phyloP scores from a whole-genome alignment of 805 yeast species.

The Suhomyces vadensis region DNA sequence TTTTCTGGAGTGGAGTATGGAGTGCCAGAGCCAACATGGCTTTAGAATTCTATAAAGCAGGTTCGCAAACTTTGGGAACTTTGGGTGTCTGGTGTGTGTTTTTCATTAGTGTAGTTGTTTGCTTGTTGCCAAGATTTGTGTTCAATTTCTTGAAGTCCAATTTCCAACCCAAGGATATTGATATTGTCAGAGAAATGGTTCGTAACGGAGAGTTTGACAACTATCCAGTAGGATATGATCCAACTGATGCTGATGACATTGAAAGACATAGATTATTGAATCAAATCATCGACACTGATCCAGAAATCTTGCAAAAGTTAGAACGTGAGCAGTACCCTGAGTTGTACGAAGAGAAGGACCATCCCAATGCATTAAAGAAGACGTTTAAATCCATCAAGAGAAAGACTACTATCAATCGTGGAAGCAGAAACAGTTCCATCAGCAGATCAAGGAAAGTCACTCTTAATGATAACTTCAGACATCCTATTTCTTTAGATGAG shows the following conservation, averaged over 20 bases:
- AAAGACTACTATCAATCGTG: slow-evolving; percentile 28
- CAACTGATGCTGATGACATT: slow-evolving; percentile 64
- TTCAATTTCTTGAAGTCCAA: slow-evolving; percentile 56
- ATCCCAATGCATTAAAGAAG: slow-evolving; percentile 15
- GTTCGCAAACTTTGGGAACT: slow-evolving; percentile 61
- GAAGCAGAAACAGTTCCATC: slow-evolving; percentile 23
- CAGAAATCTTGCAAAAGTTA: slow-evolving; percentile 34
- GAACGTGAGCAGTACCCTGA: slow-evolving; percentile 28
- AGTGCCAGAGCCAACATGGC: slow-evolving; percentile 50
- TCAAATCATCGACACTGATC: slow-evolving; percentile 34
- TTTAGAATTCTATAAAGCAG: slow-evolving; percentile 64
- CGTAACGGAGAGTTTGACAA: slow-evolving; percentile 63
- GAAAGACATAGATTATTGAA: slow-evolving; percentile 38
- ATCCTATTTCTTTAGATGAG: slow-evolving; percentile 34
- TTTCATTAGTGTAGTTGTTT: slow-evolving; percentile 61
- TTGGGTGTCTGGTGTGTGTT: slow-evolving; percentile 68
- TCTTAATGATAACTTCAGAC: slow-evolving; percentile 28
- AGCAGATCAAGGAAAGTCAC: slow-evolving; percentile 20
- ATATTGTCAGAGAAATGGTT: slow-evolving; percentile 72
- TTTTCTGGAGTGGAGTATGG: slow-evolving; percentile 84
- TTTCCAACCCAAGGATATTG: slow-evolving; percentile 64
- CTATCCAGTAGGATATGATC: slow-evolving; percentile 71
- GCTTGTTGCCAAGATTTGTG: slow-evolving; percentile 67
- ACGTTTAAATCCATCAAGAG: slow-evolving; percentile 40
- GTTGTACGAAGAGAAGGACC: neutral